Evolutionary conservation across 2,329 filamentous ascomycete species (phyloP).

Genomic region (Didymella keratinophila): DNA sequence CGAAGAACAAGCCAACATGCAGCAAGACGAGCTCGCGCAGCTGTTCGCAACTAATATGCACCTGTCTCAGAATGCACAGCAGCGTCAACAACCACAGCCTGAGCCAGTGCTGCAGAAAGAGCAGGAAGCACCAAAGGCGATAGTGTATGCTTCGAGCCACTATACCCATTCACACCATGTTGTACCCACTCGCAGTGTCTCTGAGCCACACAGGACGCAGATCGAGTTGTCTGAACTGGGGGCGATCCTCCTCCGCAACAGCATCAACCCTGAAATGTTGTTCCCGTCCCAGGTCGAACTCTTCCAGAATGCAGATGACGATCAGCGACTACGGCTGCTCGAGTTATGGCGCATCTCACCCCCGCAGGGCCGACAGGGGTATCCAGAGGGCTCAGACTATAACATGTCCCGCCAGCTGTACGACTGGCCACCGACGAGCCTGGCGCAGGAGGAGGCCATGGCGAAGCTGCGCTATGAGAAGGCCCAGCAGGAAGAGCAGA

Average conservation of each 20-base stretch:
- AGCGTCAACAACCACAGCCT: constrained; percentile 57
- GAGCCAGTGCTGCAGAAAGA: constrained; percentile 22
- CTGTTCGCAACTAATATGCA: constrained; percentile 81
- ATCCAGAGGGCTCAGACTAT: constrained; percentile 54
- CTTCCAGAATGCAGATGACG: constrained; percentile 75
- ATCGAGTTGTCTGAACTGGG: constrained; percentile 57
- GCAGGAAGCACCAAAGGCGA: constrained; percentile 53
- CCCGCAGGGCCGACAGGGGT: constrained; percentile 56
- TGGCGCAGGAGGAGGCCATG: constrained; percentile 63
- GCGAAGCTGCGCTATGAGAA: constrained; percentile 68
- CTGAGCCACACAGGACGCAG: constrained; percentile 44
- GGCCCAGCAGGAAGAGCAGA: constrained; percentile 36
- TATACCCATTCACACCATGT: constrained; percentile 83
- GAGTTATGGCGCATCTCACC: constrained; percentile 87
- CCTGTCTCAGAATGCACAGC: constrained; percentile 56
- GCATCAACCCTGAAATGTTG: constrained; percentile 73
- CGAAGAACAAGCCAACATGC: constrained; percentile 56
- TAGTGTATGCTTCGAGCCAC: constrained; percentile 81
- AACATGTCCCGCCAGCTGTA: constrained; percentile 52
- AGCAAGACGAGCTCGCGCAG: constrained; percentile 81
- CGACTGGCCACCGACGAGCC: constrained; percentile 63
- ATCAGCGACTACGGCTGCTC: constrained; percentile 77
- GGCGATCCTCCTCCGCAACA: constrained; percentile 68
- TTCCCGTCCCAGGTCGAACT: constrained; percentile 79
- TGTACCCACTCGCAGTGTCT: constrained; percentile 44